phyloP scores from a whole-genome alignment of 805 yeast genomes.

The Saturnispora saitoi region DNA sequence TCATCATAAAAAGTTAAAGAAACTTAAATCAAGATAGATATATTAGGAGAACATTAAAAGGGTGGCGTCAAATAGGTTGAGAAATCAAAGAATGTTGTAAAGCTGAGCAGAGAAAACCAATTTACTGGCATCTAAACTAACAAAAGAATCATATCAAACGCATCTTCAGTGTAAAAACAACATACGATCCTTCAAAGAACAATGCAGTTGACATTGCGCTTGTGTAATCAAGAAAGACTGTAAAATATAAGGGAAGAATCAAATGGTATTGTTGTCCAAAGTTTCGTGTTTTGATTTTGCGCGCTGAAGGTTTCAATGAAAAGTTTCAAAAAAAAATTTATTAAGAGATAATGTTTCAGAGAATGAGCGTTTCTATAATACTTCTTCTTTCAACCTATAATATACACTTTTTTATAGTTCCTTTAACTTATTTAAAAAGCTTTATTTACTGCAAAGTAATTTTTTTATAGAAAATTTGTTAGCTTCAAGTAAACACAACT shows the following conservation, averaged over 20 bases:
- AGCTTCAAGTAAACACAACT: too few relatives aligned
- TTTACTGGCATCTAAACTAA: not conserved
- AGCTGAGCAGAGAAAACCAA: not conserved
- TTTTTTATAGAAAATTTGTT: too few relatives aligned
- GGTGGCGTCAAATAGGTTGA: not conserved
- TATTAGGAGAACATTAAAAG: too few relatives aligned
- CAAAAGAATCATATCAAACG: not conserved
- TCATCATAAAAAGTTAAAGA: not conserved
- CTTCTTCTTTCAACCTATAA: too few relatives aligned
- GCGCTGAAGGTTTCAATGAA: not conserved
- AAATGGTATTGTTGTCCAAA: slow-evolving; percentile 1
- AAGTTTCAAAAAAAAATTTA: not conserved
- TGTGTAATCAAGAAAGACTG: not conserved
- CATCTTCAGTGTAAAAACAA: not conserved
- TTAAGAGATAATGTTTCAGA: too few relatives aligned
- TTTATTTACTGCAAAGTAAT: too few relatives aligned
- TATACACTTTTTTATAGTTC: too few relatives aligned
- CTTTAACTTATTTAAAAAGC: too few relatives aligned
- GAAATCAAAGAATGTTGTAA: not conserved
- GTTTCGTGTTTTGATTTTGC: slow-evolving; percentile 5
- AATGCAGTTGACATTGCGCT: slow-evolving; percentile 7
- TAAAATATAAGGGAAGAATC: not conserved
- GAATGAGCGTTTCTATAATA: not conserved
- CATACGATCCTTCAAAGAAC: slow-evolving; percentile 10
- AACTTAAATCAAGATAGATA: too few relatives aligned